These are phyloP conservation scores for Salvia sclarea DNA, from an alignment of 305 asterid genomes.

Conservation along the genomic window DNA sequence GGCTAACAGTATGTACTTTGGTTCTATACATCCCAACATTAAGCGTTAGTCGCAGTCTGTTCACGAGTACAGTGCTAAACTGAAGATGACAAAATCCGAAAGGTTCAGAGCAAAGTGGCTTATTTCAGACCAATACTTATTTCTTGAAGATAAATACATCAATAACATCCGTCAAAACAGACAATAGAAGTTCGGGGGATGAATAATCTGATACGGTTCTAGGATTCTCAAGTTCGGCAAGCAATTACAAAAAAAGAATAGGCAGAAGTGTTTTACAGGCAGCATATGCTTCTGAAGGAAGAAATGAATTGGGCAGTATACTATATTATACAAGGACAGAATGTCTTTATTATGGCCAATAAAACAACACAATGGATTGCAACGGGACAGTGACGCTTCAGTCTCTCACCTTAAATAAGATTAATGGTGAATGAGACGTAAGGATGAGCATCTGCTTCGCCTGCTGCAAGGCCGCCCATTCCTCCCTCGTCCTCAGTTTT, in stretches of 20 bases:
- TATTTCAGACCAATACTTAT: constrained; percentile 18
- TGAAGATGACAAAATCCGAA: background rate
- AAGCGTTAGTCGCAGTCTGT: background rate
- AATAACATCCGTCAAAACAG: constrained; percentile 12
- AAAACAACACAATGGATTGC: constrained; percentile 28
- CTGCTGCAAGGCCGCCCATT: constrained; percentile 58
- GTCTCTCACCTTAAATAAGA: constrained; percentile 51
- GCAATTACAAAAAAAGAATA: background rate
- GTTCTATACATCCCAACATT: constrained; percentile 17
- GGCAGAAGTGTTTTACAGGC: constrained; percentile 20
- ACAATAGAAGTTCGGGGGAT: constrained; percentile 18
- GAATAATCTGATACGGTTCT: constrained; percentile 1
- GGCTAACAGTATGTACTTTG: constrained; percentile 19
- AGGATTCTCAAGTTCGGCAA: constrained; percentile 3
- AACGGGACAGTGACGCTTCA: constrained; percentile 32
- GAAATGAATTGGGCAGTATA: constrained; percentile 31
- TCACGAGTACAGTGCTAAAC: background rate
- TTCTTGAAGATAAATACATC: constrained; percentile 28
- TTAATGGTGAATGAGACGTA: constrained; percentile 81
- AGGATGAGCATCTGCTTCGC: constrained; percentile 70
- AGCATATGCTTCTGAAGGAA: constrained; percentile 27
- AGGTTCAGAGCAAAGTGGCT: background rate
- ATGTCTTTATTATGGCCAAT: constrained; percentile 36
- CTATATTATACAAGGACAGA: constrained; percentile 36
- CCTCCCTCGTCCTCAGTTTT: constrained; percentile 74